Evolutionary conservation across 2,329 filamentous ascomycete genomes (phyloP).

Genomic region (Orbilia javanica): DNA sequence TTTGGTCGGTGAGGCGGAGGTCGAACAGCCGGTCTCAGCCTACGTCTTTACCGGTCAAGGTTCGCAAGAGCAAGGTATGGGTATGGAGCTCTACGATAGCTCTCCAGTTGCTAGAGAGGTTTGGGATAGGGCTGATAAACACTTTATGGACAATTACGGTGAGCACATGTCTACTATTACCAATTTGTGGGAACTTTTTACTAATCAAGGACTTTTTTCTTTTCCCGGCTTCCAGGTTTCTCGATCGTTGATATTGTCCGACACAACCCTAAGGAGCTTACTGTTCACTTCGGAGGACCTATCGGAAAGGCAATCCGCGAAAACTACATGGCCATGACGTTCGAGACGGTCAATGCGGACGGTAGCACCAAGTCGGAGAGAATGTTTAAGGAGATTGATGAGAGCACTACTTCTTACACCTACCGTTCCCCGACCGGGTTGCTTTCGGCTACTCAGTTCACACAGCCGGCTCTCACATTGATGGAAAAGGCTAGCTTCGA

Average conservation of each 20-base stretch:
- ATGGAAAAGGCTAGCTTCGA: conserved; percentile 99
- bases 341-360: conserved; percentile 94
- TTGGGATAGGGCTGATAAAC: conserved; percentile 97
- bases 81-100: conserved; percentile 97
- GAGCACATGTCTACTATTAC: conserved; percentile 64
- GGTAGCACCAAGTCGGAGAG: conserved; percentile 97
- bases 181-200: conserved; percentile 18
- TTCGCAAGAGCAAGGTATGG: conserved; percentile 99
- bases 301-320: conserved; percentile 96
- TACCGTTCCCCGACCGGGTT: conserved; percentile 95
- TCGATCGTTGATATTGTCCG: conserved; percentile 99
- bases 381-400: conserved; percentile 98
- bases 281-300: conserved; percentile 96
- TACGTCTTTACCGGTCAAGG: conserved; percentile 99
- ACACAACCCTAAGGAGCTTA: conserved; percentile 99
- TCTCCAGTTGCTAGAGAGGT: conserved; percentile 95
- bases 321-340: conserved; percentile 99
- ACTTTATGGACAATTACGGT: conserved; percentile 99
- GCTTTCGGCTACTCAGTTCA: conserved; percentile 97
- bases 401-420: conserved; percentile 93
- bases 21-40: conserved; percentile 94
- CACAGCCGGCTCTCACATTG: conserved; percentile 93
- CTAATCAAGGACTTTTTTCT: conserved; percentile 60
- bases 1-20: conserved; percentile 91
- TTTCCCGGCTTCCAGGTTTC: conserved; percentile 82